Base-by-base conservation (phyloP, 1,284 basidiomycete genomes). In the Leccinum angustisporum region DNA sequence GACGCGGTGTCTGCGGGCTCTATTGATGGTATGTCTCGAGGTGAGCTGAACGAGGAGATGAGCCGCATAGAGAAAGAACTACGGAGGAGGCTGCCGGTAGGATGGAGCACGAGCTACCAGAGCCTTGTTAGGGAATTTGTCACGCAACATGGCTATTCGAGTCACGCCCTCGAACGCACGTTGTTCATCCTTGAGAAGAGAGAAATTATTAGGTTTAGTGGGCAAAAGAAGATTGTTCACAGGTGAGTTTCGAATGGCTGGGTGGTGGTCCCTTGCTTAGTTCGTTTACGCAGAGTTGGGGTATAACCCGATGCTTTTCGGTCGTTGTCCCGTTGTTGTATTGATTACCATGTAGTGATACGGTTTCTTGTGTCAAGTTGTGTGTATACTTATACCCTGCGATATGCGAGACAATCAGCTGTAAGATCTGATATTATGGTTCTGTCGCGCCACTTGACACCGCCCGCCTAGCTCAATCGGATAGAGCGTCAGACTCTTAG, bases 61-160 rank as follows among this genome's bases (percentile, higher is more conserved):
- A 81, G 84, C 59, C 85, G 86, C 68, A 96, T 99, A 67, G 97
- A 99, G 77, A 89, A 90, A 70, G 97, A 99, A 75, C 82, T 99
- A 59, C 81, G 90, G 63, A 79, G 95, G 65, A 80, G 97, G 52
- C 79, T 99, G 65, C 97, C 97, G 0, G 92, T 99, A 58, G 97
- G 97, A 3, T 98, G 97, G 95, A 95, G 90, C 67, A 98, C 96
- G 57, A 95, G 92, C 70, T 98, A 98, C 72, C 92, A 95, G 76
- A 92, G 90, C 69, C 82, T 99, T 56, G 86, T 96, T n/a, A 86
- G 90, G 66, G 97, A 99, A 78, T 99, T 99, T 76, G 96, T 98
- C 11, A 90, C 87, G 8, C 88, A 92, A 67, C 95, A 98, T 75
- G 92, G 94, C 4, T 97, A 90, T 75, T 91, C 91, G 21, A 89